Evolutionary conservation across 371 early-diverging fungal genomes (phyloP).

Genomic region (Zopfochytrium polystomum): DNA sequence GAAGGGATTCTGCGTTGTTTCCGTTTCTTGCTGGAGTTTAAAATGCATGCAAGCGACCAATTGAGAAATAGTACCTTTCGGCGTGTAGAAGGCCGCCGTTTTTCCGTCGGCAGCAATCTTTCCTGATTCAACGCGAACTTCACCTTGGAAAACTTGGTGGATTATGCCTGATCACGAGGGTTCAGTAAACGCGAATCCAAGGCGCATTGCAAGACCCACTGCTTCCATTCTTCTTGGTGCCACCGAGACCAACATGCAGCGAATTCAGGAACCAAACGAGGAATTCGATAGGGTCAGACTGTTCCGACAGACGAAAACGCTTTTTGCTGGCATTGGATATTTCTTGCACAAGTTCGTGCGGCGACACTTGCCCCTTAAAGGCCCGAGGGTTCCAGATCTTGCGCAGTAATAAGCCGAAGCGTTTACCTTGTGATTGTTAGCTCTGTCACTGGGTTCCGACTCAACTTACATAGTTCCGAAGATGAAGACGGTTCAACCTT

Average conservation of each 20-base stretch:
- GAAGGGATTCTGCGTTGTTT: constrained; percentile 63
- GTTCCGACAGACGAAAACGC: constrained; percentile 74
- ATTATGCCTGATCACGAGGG: constrained; percentile 71
- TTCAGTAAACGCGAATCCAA: too few relatives aligned
- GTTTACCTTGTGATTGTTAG: constrained; percentile 51
- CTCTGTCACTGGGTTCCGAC: too few relatives aligned
- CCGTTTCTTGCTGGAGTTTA: too few relatives aligned
- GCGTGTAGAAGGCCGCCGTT: too few relatives aligned
- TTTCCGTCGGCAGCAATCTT: constrained; percentile 2
- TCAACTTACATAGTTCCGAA: constrained; percentile 21
- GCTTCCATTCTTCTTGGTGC: constrained; percentile 65
- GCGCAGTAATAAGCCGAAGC: constrained; percentile 76
- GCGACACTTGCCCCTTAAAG: constrained; percentile 94
- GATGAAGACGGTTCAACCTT: constrained; percentile 25
- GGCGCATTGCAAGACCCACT: too few relatives aligned
- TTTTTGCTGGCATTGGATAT: constrained; percentile 80
- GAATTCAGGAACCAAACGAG: constrained; percentile 91
- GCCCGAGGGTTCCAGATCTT: constrained; percentile 94
- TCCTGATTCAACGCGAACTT: constrained; percentile 59
- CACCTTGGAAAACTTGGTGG: constrained; percentile 81
- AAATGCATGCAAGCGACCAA: too few relatives aligned
- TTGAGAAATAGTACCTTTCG: too few relatives aligned
- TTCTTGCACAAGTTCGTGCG: constrained; percentile 94
- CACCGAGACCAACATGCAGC: constrained; percentile 82
- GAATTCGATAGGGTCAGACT: constrained; percentile 87